phyloP scores from a whole-genome alignment of 768 basidiomycete species.

The Russula sp. region DNA sequence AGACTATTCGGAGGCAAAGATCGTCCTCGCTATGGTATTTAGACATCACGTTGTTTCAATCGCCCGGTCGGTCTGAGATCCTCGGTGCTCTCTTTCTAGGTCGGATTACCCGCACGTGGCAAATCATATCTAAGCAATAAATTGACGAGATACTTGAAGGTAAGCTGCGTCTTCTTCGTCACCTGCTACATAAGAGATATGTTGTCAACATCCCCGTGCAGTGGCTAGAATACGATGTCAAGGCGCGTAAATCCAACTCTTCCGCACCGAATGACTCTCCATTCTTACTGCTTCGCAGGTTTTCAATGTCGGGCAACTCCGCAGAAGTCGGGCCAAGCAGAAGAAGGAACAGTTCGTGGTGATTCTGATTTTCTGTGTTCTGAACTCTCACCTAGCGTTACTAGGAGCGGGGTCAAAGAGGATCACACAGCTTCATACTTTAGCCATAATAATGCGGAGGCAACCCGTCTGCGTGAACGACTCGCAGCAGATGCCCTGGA shows the following conservation, averaged over 20 bases:
- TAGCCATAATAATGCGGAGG: slow-evolving; percentile 78
- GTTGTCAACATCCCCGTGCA: slow-evolving; percentile 40
- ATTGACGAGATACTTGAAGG: slow-evolving; percentile 92
- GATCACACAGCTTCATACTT: slow-evolving; percentile 92
- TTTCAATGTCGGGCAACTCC: slow-evolving; percentile 95
- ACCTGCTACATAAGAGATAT: slow-evolving; percentile 1
- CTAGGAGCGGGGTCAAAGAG: slow-evolving; percentile 77
- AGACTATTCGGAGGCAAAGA: slow-evolving; percentile 98
- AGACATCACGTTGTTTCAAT: slow-evolving; percentile 8
- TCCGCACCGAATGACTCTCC: neutral
- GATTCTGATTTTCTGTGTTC: neutral
- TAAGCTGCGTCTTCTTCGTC: slow-evolving; percentile 35
- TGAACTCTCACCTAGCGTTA: slow-evolving; percentile 6
- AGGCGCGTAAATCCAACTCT: slow-evolving; percentile 47
- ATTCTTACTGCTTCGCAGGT: slow-evolving; percentile 50
- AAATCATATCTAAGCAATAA: slow-evolving; percentile 99
- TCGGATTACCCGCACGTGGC: slow-evolving; percentile 95
- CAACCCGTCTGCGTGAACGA: slow-evolving; percentile 69
- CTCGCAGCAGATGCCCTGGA: slow-evolving; percentile 91
- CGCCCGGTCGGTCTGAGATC: neutral
- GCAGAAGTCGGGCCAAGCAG: slow-evolving; percentile 80
- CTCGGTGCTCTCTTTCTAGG: slow-evolving; percentile 46
- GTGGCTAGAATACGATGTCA: slow-evolving; percentile 99
- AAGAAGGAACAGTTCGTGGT: slow-evolving; percentile 64
- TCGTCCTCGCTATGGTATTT: slow-evolving; percentile 92